Percentiles rank a stretch among this genome's conserved stretches.
Evolutionary conservation across 1,284 basidiomycete species (phyloP).

Genomic region (Vanrija sp.): DNA sequence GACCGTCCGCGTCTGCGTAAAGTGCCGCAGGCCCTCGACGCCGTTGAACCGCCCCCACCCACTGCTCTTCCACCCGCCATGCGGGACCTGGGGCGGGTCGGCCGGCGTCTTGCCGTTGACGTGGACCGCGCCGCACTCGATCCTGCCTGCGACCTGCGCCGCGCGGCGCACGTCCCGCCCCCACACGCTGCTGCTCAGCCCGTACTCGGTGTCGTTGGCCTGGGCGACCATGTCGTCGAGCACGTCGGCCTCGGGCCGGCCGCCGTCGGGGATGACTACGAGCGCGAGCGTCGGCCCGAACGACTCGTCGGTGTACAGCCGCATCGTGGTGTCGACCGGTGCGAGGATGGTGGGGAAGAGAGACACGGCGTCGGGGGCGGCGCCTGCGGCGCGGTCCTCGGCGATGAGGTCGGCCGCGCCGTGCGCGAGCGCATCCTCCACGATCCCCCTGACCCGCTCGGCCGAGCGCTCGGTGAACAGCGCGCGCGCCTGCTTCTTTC

Average conservation of each 20-base stretch:
- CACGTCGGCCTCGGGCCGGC: conserved; percentile 7
- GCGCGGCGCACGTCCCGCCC: conserved; percentile 54
- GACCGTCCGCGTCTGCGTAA: conserved; percentile 14
- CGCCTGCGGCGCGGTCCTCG: background rate
- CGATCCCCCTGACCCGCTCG: conserved; percentile 53
- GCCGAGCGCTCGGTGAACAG: conserved; percentile 58
- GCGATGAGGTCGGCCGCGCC: conserved; percentile 52
- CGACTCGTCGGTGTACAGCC: conserved; percentile 57
- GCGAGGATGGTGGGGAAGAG: background rate
- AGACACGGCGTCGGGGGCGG: background rate
- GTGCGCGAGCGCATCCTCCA: conserved; percentile 55
- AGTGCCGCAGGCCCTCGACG: conserved; percentile 22
- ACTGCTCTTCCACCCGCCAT: conserved; percentile 23
- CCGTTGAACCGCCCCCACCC: conserved; percentile 35
- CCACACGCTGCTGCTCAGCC: conserved; percentile 58
- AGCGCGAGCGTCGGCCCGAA: conserved; percentile 57
- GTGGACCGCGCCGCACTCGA: conserved; percentile 40
- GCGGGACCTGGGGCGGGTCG: conserved; percentile 15
- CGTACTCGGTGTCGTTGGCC: conserved; percentile 56
- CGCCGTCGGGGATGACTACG: conserved; percentile 19
- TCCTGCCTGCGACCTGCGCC: conserved; percentile 53
- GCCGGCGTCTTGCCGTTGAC: conserved; percentile 11
- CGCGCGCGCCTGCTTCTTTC: conserved; percentile 11
- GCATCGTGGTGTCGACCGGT: conserved; percentile 55
- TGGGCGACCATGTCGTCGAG: conserved; percentile 55